Evolutionary conservation across 495 filamentous ascomycete genomes (phyloP), one percentile per base, ranked within the genome.

Genomic region (Penicillium turbatum): DNA sequence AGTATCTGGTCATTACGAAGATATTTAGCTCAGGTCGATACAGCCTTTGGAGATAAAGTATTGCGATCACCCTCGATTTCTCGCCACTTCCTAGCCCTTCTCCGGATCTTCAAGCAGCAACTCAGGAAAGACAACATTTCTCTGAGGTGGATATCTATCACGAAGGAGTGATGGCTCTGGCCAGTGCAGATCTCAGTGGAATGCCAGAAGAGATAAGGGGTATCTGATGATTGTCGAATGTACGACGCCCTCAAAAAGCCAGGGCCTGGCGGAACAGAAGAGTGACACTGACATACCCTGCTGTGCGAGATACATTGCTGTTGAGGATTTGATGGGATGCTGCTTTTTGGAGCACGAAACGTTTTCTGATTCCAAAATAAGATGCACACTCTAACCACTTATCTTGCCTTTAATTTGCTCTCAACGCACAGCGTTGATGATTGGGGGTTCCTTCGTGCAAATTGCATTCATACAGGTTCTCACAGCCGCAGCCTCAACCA

Each of bases 251-350:
- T 49, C 16, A 1, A 31, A 52, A 34, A 32, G 10, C 40, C 38
- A 61, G 50, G 46, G 35, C 50, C 29, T 16, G 17, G 11, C 26
- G 51, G 27, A 38, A 53, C 48, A 53, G 37, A 45, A 11, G 9
- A 54, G 61, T 61, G 34, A 55, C 54, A 63, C 57, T 40, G 44
- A 24, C 26, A 17, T 41, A 51, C 57, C 27, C 60, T 63, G 57
- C 39, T 61, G 61, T 63, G 54, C 48, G 48, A 61, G 38, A 36
- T 46, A 61, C 32, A 31, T 47, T 26, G n/a, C 17, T 21, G 3
- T 42, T 5, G 39, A n/a, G 11, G 21, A 27, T 26, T 27, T 26
- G 6, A 35, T 12, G 13, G 11, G 32, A 13, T 2, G 32, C 10
- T 2, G 32, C 10, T 27, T 27, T 24, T 24, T 24, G 21, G 21